Evolutionary conservation across 805 yeast species (phyloP).

Genomic region (Candida odintsovae): DNA sequence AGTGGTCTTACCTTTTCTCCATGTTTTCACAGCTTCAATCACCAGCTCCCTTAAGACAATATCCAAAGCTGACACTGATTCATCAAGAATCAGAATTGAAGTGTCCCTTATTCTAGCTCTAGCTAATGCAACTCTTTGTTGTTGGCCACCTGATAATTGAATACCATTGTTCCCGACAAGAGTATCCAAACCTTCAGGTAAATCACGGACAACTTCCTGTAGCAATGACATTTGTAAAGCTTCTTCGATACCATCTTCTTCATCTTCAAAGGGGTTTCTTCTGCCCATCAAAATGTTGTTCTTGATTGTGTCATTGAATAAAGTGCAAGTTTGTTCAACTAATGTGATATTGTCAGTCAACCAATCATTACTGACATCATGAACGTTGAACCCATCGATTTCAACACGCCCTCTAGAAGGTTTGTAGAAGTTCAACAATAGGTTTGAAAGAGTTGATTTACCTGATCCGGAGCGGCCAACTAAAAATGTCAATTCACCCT

Average conservation of each 20-base stretch:
- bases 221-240: conserved; percentile 53
- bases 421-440: conserved; percentile 56
- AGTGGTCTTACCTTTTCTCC: conserved; percentile 71
- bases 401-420: conserved; percentile 47
- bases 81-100: conserved; percentile 79
- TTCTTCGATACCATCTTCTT: conserved; percentile 23
- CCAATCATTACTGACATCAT: conserved; percentile 41
- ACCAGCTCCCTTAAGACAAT: conserved; percentile 37
- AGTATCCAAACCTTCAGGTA: conserved; percentile 55
- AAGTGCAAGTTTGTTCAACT: conserved; percentile 63
- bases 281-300: conserved; percentile 59
- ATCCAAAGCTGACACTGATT: conserved; percentile 81
- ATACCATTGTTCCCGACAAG: conserved; percentile 40
- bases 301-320: conserved; percentile 58
- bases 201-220: conserved; percentile 37
- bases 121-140: conserved; percentile 78
- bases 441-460: conserved; percentile 71
- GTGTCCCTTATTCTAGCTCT: conserved; percentile 72
- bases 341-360: conserved; percentile 58
- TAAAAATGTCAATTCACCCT: conserved; percentile 49
- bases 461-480: conserved; percentile 93
- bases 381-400: conserved; percentile 48
- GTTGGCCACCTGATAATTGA: conserved; percentile 84
- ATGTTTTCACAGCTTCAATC: conserved; percentile 43
- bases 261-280: background rate